Evolutionary conservation across 2,329 filamentous ascomycete species (phyloP).

Genomic region (Epichloe sp.): DNA sequence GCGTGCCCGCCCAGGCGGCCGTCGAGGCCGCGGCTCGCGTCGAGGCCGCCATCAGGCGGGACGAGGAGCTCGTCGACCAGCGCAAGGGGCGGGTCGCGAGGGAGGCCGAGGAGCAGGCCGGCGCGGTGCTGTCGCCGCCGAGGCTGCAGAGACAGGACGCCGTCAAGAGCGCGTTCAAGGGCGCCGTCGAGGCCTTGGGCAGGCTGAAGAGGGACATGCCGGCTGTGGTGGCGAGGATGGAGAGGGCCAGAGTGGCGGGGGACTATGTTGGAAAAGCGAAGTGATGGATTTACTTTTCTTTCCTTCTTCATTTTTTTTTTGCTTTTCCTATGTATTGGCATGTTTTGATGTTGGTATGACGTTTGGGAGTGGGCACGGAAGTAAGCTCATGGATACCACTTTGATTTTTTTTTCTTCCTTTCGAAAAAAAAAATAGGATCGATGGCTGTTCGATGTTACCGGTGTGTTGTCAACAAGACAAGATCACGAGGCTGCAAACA

Average conservation of each 20-base stretch:
- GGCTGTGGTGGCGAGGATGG: slow-evolving; percentile 49
- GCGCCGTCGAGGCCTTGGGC: slow-evolving; percentile 36
- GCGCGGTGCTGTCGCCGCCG: slow-evolving; percentile 16
- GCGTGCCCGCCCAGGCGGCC: slow-evolving; percentile 34
- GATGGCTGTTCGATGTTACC: too few relatives aligned
- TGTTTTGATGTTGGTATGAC: background rate
- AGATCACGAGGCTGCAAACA: too few relatives aligned
- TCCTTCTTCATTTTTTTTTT: background rate
- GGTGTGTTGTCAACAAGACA: too few relatives aligned
- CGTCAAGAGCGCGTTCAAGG: slow-evolving; percentile 33
- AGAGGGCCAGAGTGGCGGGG: slow-evolving; percentile 46
- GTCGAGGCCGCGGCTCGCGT: slow-evolving; percentile 27
- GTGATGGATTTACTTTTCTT: background rate
- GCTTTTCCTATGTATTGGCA: background rate
- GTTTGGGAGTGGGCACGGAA: background rate
- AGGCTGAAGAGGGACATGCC: slow-evolving; percentile 47
- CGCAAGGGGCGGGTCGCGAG: slow-evolving; percentile 10
- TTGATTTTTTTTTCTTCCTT: background rate
- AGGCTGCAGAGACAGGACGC: slow-evolving; percentile 28
- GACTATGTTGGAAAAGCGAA: slow-evolving; percentile 37
- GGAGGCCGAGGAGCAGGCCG: slow-evolving; percentile 13
- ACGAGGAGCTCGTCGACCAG: slow-evolving; percentile 31
- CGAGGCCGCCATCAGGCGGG: slow-evolving; percentile 26
- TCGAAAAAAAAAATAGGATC: too few relatives aligned
- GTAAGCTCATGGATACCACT: background rate